These are phyloP conservation scores for Aspergillus uvarum DNA, from an alignment of 2,329 filamentous ascomycete species.

Conservation along the genomic window DNA sequence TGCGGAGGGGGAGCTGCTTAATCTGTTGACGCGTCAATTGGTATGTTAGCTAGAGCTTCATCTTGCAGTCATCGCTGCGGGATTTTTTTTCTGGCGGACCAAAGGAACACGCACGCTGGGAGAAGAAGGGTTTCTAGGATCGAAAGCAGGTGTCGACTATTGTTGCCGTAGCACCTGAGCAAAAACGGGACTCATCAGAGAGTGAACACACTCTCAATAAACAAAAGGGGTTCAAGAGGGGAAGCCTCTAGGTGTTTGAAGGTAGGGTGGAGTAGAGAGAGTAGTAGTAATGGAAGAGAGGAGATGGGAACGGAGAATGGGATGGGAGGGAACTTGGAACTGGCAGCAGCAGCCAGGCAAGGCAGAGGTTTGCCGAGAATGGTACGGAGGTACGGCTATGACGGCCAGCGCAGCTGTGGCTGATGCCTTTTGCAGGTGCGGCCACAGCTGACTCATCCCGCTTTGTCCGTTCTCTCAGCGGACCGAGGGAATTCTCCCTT, in stretches of 20 bases:
- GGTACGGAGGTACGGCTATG: slow-evolving; percentile 28
- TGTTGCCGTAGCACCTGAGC: slow-evolving; percentile 43
- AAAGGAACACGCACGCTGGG: slow-evolving; percentile 23
- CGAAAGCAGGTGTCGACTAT: slow-evolving; percentile 42
- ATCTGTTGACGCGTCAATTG: neutral
- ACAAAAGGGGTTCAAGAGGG: slow-evolving; percentile 14
- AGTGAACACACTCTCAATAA: slow-evolving; percentile 35
- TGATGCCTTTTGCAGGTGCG: slow-evolving; percentile 5
- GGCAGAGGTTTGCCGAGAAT: slow-evolving; percentile 18
- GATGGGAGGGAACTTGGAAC: neutral
- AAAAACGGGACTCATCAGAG: slow-evolving; percentile 41
- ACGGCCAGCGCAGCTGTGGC: slow-evolving; percentile 22
- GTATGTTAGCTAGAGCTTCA: slow-evolving; percentile 10
- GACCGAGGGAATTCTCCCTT: too few relatives aligned
- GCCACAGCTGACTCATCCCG: slow-evolving; percentile 20
- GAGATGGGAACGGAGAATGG: slow-evolving; percentile 10
- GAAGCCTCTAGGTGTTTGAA: slow-evolving; percentile 1
- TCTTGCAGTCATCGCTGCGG: slow-evolving; percentile 13
- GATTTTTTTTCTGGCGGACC: slow-evolving; percentile 19
- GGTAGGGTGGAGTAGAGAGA: slow-evolving; percentile 14
- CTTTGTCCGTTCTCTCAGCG: neutral
- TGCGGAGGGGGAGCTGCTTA: slow-evolving; percentile 1
- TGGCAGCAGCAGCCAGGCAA: neutral
- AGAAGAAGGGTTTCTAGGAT: slow-evolving; percentile 10
- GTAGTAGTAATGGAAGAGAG: slow-evolving; percentile 7